Evolutionary conservation across 805 yeast species (phyloP).

Genomic region (Metschnikowia peoriensis): DNA sequence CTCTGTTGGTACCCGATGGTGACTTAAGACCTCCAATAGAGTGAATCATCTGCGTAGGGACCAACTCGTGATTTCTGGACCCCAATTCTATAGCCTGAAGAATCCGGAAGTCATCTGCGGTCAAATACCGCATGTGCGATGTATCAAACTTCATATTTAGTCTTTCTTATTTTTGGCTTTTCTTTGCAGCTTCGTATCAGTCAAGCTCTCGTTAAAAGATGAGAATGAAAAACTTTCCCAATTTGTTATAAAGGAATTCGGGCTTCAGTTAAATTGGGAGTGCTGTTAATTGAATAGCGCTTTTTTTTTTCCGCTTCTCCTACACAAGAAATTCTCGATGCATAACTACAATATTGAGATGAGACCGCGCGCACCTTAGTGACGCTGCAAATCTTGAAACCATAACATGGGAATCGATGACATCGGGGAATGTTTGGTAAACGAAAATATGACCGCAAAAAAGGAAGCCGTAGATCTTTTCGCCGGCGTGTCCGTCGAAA

Average conservation of each 20-base stretch:
- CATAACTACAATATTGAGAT: not conserved
- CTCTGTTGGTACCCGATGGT: conserved; percentile 70
- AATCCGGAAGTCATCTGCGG: conserved; percentile 87
- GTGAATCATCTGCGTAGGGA: conserved; percentile 82
- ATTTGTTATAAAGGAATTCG: not conserved
- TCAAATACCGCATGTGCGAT: conserved; percentile 87
- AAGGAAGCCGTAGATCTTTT: conserved; percentile 7
- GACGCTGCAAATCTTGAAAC: not conserved
- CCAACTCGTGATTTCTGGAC: conserved; percentile 89
- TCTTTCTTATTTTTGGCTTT: not conserved
- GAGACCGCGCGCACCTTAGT: not conserved
- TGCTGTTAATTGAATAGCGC: not conserved
- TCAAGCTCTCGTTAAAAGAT: no score
- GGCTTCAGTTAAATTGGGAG: no score
- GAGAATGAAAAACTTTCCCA: no score
- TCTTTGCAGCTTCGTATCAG: not conserved
- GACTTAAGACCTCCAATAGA: conserved; percentile 76
- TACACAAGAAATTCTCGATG: not conserved
- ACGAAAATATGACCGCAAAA: conserved; percentile 11
- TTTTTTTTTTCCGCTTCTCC: not conserved
- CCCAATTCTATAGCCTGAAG: conserved; percentile 89
- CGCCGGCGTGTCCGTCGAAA: conserved; percentile 9
- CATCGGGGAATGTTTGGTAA: conserved; percentile 13
- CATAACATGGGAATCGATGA: not conserved
- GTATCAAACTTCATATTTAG: conserved; percentile 83